These are phyloP conservation scores for Craterostigma plantagineum DNA, from an alignment of 257 asterid genomes.

Conservation along the genomic window DNA sequence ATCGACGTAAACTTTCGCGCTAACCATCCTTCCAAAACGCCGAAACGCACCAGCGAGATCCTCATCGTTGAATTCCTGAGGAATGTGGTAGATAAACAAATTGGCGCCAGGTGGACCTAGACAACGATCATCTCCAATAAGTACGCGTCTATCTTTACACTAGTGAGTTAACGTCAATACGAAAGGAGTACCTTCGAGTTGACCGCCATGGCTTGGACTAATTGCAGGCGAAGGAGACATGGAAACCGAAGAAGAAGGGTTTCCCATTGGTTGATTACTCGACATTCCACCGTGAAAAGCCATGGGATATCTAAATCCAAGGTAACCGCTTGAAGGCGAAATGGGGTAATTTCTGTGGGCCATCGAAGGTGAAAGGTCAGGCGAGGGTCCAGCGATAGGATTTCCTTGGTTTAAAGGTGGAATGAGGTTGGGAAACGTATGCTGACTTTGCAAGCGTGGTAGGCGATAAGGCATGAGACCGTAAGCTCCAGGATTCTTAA, in stretches of 20 bases:
- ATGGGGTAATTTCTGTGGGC: conserved; percentile 36
- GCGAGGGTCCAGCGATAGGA: conserved; percentile 35
- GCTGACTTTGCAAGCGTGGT: conserved; percentile 62
- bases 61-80: conserved; percentile 78
- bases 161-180: background rate
- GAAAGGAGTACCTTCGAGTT: too few relatives aligned
- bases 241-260: too few relatives aligned
- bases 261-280: too few relatives aligned
- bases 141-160: too few relatives aligned
- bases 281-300: too few relatives aligned
- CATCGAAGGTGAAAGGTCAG: conserved; percentile 53
- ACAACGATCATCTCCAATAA: conserved; percentile 7
- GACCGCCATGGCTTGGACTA: too few relatives aligned
- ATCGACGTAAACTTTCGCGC: conserved; percentile 87
- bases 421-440: conserved; percentile 39
- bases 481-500: conserved; percentile 71
- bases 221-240: too few relatives aligned
- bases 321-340: conserved; percentile 16
- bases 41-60: conserved; percentile 77
- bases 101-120: conserved; percentile 93
- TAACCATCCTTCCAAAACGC: conserved; percentile 70
- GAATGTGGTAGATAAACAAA: conserved; percentile 87
- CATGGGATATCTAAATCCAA: conserved; percentile 54
- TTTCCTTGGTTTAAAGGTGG: conserved; percentile 59
- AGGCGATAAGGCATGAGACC: conserved; percentile 82